Percentiles rank a stretch among this genome's conserved stretches.
phyloP scores from a whole-genome alignment of 495 filamentous ascomycete species.

The Xylaria intraflava region DNA sequence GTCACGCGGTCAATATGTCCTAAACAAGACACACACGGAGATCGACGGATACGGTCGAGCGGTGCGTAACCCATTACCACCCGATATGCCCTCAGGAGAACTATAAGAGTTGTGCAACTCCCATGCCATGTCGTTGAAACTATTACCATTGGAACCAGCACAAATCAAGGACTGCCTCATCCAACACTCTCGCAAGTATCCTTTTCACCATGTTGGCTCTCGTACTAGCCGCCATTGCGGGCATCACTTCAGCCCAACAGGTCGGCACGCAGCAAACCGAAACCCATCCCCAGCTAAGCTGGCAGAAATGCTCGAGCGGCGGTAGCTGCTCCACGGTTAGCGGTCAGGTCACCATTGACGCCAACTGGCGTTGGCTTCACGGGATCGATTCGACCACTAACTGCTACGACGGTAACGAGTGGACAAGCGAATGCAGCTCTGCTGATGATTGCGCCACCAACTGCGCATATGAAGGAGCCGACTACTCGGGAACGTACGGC shows the following conservation, averaged over 20 bases:
- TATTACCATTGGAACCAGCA: background rate
- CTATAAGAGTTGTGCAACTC: conserved; percentile 11
- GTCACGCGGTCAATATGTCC: conserved; percentile 20
- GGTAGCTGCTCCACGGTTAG: conserved; percentile 43
- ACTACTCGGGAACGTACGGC: conserved; percentile 44
- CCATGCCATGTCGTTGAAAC: background rate
- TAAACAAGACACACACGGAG: background rate
- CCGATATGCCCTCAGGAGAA: conserved; percentile 7
- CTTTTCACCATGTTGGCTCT: conserved; percentile 28
- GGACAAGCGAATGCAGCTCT: conserved; percentile 36
- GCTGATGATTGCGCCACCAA: conserved; percentile 34
- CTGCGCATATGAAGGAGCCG: conserved; percentile 45
- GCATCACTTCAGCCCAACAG: conserved; percentile 45
- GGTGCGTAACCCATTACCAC: background rate
- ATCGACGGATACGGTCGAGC: conserved; percentile 1
- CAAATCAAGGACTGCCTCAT: background rate
- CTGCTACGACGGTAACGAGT: conserved; percentile 48
- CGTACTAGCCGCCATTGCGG: conserved; percentile 37
- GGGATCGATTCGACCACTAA: conserved; percentile 28
- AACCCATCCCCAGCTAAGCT: conserved; percentile 51
- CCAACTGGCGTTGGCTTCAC: conserved; percentile 51
- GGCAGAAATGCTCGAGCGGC: conserved; percentile 48
- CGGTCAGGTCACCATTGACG: conserved; percentile 40
- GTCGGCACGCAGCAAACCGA: conserved; percentile 51
- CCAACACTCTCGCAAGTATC: conserved; percentile 14